Conservation (phyloP, 2,329 filamentous ascomycete genomes). For the Talaromyces sp. region DNA sequence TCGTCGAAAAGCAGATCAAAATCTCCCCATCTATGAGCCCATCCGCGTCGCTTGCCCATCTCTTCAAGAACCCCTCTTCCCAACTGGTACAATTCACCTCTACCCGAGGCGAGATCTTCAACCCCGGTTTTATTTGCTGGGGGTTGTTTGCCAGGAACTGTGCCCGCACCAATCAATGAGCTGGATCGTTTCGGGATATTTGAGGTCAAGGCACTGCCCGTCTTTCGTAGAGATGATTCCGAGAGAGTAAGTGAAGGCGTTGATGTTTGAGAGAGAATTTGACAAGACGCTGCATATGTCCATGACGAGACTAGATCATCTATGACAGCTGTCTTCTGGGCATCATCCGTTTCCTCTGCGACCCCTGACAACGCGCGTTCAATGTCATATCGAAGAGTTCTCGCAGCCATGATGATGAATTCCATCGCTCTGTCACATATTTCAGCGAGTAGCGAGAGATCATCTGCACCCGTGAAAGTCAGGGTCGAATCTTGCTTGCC, state of each 20-base stretch:
- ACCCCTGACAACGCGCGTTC: slow-evolving; percentile 55
- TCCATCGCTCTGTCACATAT: slow-evolving; percentile 77
- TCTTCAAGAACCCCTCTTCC: slow-evolving; percentile 76
- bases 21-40: slow-evolving; percentile 72
- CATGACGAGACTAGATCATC: slow-evolving; percentile 48
- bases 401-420: slow-evolving; percentile 77
- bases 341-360: slow-evolving; percentile 32
- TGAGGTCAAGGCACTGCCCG: slow-evolving; percentile 24
- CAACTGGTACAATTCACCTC: slow-evolving; percentile 77
- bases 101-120: slow-evolving; percentile 75
- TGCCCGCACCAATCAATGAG: slow-evolving; percentile 34
- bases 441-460: slow-evolving; percentile 76
- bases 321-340: slow-evolving; percentile 35
- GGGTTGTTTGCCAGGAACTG: slow-evolving; percentile 22
- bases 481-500: slow-evolving; percentile 26
- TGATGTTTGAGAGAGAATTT: slow-evolving; percentile 42
- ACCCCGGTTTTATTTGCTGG: slow-evolving; percentile 55
- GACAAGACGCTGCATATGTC: slow-evolving; percentile 43
- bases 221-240: slow-evolving; percentile 34
- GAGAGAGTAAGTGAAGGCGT: slow-evolving; percentile 36
- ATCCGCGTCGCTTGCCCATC: slow-evolving; percentile 66
- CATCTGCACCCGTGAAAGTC: slow-evolving; percentile 59
- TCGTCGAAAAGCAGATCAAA: slow-evolving; percentile 45
- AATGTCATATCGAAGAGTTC: slow-evolving; percentile 76
- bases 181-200: slow-evolving; percentile 40